phyloP scores from a whole-genome alignment of 129 eudicot genomes.

The Solidago caesia region DNA sequence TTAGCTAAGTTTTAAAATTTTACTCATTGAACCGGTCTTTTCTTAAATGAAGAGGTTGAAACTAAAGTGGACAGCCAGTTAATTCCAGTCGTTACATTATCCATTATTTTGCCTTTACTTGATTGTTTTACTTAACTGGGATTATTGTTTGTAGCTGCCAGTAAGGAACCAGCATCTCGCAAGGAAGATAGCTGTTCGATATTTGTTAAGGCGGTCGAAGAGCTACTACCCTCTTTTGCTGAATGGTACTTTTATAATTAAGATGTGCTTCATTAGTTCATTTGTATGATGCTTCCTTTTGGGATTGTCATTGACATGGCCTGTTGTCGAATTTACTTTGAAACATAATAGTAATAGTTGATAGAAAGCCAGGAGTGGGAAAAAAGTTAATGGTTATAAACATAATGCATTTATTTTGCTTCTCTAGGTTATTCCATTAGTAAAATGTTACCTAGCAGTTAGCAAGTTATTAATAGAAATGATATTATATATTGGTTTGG shows the following conservation, averaged over 20 bases:
- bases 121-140: slow-evolving; percentile 9
- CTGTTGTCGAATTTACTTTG: not conserved
- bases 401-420: too few species aligned
- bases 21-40: not conserved
- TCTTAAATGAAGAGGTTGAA: not conserved
- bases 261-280: not conserved
- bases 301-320: not conserved
- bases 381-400: not conserved
- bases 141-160: slow-evolving; percentile 17
- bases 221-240: slow-evolving; percentile 23
- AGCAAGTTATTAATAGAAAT: too few species aligned
- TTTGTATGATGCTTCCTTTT: not conserved
- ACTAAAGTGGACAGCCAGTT: not conserved
- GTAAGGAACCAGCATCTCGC: slow-evolving; percentile 6
- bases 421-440: too few species aligned
- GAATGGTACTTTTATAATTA: slow-evolving; percentile 24
- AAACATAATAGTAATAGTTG: not conserved
- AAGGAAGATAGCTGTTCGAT: slow-evolving; percentile 10
- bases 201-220: slow-evolving; percentile 20
- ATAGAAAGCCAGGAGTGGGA: not conserved
- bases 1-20: not conserved
- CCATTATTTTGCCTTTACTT: not conserved
- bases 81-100: not conserved
- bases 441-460: too few species aligned
- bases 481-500: not conserved